Base-by-base conservation (phyloP, 2,329 filamentous ascomycete genomes). In the Fusarium sp. region DNA sequence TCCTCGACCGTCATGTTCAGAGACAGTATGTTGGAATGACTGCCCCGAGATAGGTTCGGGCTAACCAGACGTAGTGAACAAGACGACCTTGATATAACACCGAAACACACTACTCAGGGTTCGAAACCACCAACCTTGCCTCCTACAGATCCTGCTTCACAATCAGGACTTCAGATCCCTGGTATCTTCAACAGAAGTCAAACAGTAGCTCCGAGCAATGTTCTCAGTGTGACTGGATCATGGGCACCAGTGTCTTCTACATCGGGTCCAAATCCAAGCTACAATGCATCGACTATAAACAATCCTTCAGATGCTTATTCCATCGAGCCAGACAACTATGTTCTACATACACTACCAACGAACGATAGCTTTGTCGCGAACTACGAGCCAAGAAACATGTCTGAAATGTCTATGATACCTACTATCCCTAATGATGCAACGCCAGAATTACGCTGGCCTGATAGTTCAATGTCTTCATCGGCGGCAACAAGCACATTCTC, bases 1-100 rank as follows among this genome's bases (percentile, higher is more conserved):
- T 91, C 13, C 80, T 90, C 20, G 81, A 85, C n/a, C 85, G 88
- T 37, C 88, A 91, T 71, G 69, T 78, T n/a, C 78, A 79, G 56
- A 77, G 75, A 70, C 79, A 81, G 79, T 81, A 76, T 69, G 79
- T 72, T 53, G 39, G 38, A 24, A 47, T 5, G n/a, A 21, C 24
- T 46, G 4, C 26, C 15, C 20, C 24, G 13, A 18, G 41, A 20
- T 16, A 57, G 23, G n/a, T 31, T 33, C 20, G 31, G 23, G 37
- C 70, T 75, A 60, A 75, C 62, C 42, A 42, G 24, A 16, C 9
- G 13, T 31, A 75, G 74, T 54, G 70, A 74, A 6, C 72, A 73
- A 33, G 74, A 75, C 24, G 61, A 56, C 10, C 38, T 43, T 24
- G 55, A 28, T 37, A 61, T 29, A 42, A 46, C 53, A 13, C 5